Percentiles rank a stretch among this genome's conserved stretches.
These are phyloP conservation scores for Didymella keratinophila DNA, from an alignment of 2,329 filamentous ascomycete species.

Conservation along the genomic window DNA sequence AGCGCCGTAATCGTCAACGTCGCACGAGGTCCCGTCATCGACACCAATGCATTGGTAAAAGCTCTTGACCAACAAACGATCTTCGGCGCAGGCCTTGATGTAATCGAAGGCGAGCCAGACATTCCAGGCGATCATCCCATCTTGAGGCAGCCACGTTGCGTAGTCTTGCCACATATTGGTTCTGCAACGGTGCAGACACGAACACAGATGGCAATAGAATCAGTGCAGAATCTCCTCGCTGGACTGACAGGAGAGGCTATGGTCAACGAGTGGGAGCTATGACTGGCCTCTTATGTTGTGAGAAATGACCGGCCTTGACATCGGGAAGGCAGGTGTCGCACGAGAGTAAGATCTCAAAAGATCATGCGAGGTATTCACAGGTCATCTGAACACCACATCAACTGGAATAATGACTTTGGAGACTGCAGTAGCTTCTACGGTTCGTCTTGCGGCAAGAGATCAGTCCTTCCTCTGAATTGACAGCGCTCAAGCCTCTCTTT, in stretches of 20 bases:
- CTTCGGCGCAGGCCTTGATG: conserved; percentile 62
- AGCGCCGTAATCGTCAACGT: conserved; percentile 61
- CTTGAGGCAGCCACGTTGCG: conserved; percentile 57
- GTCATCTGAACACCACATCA: no score
- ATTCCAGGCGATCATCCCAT: conserved; percentile 57
- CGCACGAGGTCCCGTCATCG: conserved; percentile 63
- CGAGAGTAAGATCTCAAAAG: no score
- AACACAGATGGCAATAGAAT: conserved; percentile 64
- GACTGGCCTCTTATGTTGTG: no score
- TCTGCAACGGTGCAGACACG: conserved; percentile 66
- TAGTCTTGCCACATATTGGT: conserved; percentile 66
- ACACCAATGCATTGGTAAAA: conserved; percentile 61
- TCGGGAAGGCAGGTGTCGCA: no score
- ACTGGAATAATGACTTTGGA: no score
- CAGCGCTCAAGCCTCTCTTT: conserved; percentile 52
- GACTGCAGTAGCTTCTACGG: neutral
- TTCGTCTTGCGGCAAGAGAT: conserved; percentile 27
- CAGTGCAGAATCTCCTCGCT: conserved; percentile 61
- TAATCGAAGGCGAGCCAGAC: conserved; percentile 64
- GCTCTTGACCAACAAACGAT: conserved; percentile 61
- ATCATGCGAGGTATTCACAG: no score
- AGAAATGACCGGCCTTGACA: no score
- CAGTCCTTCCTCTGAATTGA: conserved; percentile 37
- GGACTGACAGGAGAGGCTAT: conserved; percentile 35
- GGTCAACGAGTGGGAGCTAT: conserved; percentile 40